A percentile compares a stretch with the other conserved stretches of the same genome.
phyloP scores from a whole-genome alignment of 1,284 basidiomycete genomes.

The Leccinum pachyderme region DNA sequence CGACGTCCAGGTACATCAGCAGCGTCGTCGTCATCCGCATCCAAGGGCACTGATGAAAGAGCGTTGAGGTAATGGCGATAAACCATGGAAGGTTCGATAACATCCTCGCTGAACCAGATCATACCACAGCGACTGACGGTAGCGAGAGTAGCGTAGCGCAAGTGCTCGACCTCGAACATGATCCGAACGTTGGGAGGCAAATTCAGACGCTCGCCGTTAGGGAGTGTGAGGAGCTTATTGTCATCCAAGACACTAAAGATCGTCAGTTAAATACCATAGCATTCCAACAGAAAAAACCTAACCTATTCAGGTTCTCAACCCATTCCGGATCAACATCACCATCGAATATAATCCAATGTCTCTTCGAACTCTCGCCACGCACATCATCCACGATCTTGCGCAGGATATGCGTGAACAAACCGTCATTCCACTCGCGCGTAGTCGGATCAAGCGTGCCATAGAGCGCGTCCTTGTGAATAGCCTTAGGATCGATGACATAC shows the following conservation, averaged over 20 bases:
- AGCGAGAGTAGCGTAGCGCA: conserved; percentile 95
- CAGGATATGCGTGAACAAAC: conserved; percentile 96
- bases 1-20: conserved; percentile 62
- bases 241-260: conserved; percentile 89
- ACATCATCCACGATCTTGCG: conserved; percentile 99
- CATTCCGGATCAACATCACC: conserved; percentile 99
- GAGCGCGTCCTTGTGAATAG: conserved; percentile 96
- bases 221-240: conserved; percentile 96
- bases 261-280: conserved; percentile 10
- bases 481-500: conserved; percentile 99
- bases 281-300: conserved; percentile 24
- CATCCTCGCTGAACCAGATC: conserved; percentile 99
- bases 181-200: conserved; percentile 96
- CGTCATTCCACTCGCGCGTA: conserved; percentile 99
- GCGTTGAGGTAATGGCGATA: conserved; percentile 87
- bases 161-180: conserved; percentile 99
- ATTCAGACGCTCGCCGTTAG: conserved; percentile 98
- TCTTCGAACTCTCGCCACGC: conserved; percentile 93
- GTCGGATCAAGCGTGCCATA: conserved; percentile 98
- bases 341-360: conserved; percentile 99
- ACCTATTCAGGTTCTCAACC: conserved; percentile 99
- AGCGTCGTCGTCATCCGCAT: conserved; percentile 87
- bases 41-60: conserved; percentile 76
- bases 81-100: conserved; percentile 89
- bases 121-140: conserved; percentile 99